Base-by-base conservation (phyloP, 1,139 yeast species). In the Saccharomyces hybrid region DNA sequence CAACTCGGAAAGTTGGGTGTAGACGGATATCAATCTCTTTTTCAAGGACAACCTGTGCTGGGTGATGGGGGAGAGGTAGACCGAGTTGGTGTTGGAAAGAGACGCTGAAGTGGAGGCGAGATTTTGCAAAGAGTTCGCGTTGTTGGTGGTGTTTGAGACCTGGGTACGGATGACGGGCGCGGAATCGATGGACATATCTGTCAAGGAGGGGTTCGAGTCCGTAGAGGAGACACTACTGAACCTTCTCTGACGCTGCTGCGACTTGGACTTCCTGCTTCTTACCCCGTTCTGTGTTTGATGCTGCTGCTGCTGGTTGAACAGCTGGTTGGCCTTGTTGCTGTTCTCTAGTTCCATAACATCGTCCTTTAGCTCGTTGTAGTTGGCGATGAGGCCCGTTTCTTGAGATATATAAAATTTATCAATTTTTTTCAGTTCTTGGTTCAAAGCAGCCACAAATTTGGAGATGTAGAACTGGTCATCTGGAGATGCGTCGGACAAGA, bases 1-100 rank as follows among this genome's bases (percentile, higher is more conserved):
- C 62, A 91, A 77, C 69, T 91, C 97, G n/a, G 90, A 84, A 34
- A 90, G 74, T 25, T 82, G 76, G 9, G 93, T 91, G 73, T 82
- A 91, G 49, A 84, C 72, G 11, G 83, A 78, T 47, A 84, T 79
- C 3, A 86, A 71, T 55, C 89, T 77, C 67, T 85, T 84, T 69
- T 84, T 86, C 62, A 88, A 76, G 6, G 89, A 83, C 56, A 87
- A 80, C 61, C 79, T 78, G 62, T 64, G 61, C 54, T 65, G 66
- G 16, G 38, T 47, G 31, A 32, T 23, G 16, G 27, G 41, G 8
- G 50, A 47, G 8, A 29, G 29, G 25, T 38, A 41, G 5, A 51
- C 14, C 29, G 50, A 41, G 26, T 34, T 47, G 14, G 41, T 41
- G 44, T 34, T 51, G 14, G 54, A 46, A 5, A 62, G 62, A 26